These are phyloP conservation scores for Solanum etuberosum DNA, from an alignment of 257 asterid genomes.

Conservation along the genomic window DNA sequence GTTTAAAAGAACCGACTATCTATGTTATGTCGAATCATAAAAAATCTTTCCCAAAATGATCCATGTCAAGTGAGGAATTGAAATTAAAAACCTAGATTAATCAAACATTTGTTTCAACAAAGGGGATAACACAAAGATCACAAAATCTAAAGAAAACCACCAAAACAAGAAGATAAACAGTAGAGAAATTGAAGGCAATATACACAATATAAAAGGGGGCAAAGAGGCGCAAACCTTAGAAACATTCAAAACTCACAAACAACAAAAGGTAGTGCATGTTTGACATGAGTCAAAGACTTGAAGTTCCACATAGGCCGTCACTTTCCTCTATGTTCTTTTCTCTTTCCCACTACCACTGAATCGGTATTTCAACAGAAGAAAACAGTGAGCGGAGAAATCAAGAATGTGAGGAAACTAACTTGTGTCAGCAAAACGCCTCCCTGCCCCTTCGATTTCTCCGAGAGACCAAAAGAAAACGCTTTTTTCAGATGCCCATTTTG, in stretches of 20 bases:
- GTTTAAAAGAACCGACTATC: background rate
- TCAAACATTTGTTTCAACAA: background rate
- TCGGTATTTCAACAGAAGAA: background rate
- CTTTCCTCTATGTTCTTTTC: background rate
- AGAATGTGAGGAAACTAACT: background rate
- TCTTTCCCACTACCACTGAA: background rate
- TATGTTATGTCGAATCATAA: too few relatives aligned
- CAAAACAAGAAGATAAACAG: background rate
- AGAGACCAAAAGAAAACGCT: background rate
- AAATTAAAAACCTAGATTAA: background rate
- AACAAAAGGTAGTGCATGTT: background rate
- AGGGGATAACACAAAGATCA: background rate
- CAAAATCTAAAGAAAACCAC: background rate
- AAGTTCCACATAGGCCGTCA: background rate
- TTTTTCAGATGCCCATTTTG: background rate
- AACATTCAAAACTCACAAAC: background rate
- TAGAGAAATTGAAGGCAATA: background rate
- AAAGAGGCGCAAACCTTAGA: background rate
- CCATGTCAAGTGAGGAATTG: background rate
- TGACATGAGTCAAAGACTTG: background rate
- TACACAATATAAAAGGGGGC: background rate
- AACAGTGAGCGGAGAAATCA: background rate
- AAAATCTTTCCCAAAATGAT: background rate
- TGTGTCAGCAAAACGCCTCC: background rate
- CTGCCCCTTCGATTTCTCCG: background rate